phyloP scores from a whole-genome alignment of 805 yeast species.

The Saccharomycopsis sp. region DNA sequence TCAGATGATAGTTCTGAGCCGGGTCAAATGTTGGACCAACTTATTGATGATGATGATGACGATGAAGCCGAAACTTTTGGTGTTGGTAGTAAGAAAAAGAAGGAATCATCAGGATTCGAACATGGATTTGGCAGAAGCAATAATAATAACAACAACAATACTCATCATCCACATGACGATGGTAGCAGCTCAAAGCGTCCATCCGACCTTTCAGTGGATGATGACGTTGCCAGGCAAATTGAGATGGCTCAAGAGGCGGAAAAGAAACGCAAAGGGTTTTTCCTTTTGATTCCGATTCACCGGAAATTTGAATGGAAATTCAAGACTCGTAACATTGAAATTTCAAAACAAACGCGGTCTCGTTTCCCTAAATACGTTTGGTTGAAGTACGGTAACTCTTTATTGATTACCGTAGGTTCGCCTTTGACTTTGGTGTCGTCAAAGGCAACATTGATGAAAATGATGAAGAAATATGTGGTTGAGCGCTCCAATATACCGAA shows the following conservation, averaged over 20 bases:
- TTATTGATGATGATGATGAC: too few species aligned
- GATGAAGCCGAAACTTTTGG: neutral
- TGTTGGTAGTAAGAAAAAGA: too few species aligned
- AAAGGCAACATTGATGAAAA: conserved; percentile 11
- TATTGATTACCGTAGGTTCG: conserved; percentile 15
- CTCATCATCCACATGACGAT: too few species aligned
- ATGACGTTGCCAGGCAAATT: too few species aligned
- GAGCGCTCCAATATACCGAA: conserved; percentile 3
- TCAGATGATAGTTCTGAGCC: neutral
- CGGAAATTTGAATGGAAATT: conserved; percentile 15
- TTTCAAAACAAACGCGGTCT: neutral
- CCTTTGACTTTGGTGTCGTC: conserved; percentile 9
- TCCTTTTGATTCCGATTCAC: conserved; percentile 13
- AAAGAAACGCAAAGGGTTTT: too few species aligned
- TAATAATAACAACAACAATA: too few species aligned
- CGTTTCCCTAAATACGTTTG: conserved; percentile 12
- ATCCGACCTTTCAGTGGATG: too few species aligned
- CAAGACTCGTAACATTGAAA: conserved; percentile 5
- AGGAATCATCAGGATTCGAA: too few species aligned
- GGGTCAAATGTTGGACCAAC: too few species aligned
- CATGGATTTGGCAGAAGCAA: too few species aligned
- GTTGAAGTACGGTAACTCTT: conserved; percentile 12
- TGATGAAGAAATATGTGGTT: conserved; percentile 12
- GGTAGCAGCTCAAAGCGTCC: too few species aligned
- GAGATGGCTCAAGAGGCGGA: too few species aligned